Evolutionary conservation across 2,329 filamentous ascomycete species (phyloP).

Genomic region (Hymenoscyphus albidus): DNA sequence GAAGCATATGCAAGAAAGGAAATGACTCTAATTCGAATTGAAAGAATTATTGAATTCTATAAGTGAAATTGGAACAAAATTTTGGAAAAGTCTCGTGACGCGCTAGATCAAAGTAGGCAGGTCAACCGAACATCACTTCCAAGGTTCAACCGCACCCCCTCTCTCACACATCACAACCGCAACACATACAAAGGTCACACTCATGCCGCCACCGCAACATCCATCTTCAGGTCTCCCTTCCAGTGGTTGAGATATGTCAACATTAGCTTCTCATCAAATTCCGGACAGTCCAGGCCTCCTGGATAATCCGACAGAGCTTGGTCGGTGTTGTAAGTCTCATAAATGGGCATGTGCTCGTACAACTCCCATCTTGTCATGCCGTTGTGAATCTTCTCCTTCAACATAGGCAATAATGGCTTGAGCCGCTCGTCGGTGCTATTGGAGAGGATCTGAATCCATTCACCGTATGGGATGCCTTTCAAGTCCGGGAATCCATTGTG

Average conservation of each 20-base stretch:
- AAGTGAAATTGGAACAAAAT: neutral
- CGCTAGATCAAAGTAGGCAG: neutral
- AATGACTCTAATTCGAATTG: neutral
- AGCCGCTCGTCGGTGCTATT: neutral
- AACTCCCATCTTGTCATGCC: neutral
- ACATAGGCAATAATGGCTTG: neutral
- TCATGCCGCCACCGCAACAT: neutral
- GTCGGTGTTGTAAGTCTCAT: slow-evolving; percentile 3
- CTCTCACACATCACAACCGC: neutral
- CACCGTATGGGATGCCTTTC: neutral
- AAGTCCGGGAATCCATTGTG: neutral
- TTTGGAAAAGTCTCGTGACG: neutral
- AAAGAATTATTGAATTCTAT: neutral
- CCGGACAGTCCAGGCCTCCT: neutral
- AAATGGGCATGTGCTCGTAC: neutral
- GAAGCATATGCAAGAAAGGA: too few species aligned
- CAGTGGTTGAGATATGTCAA: slow-evolving; percentile 3
- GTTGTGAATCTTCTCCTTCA: slow-evolving; percentile 3
- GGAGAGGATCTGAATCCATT: neutral
- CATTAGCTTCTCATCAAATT: neutral
- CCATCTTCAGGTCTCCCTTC: neutral
- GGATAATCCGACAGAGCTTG: slow-evolving; percentile 1
- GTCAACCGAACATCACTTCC: neutral
- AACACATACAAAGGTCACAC: neutral
- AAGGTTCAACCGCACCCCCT: neutral